Evolutionary conservation across 495 filamentous ascomycete species (phyloP).

Genomic region (Penicillium psychrofluorescens): DNA sequence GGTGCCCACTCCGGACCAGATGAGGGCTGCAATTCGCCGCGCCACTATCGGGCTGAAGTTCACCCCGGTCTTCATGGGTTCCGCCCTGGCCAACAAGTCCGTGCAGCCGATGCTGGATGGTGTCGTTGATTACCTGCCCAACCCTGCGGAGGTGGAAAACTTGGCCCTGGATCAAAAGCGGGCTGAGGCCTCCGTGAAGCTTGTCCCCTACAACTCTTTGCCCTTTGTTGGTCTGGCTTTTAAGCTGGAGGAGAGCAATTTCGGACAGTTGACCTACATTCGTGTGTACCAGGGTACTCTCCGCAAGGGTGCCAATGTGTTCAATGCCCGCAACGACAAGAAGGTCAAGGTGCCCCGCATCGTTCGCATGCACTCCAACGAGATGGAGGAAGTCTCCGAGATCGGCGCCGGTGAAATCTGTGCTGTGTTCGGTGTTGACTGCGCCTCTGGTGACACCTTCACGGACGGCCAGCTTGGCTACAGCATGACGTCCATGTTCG

Average conservation of each 20-base stretch:
- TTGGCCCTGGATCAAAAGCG: constrained; percentile 77
- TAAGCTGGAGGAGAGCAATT: constrained; percentile 98
- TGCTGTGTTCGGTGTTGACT: constrained; percentile 97
- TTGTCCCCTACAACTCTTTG: constrained; percentile 84
- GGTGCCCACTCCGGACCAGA: constrained; percentile 67
- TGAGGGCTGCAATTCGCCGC: constrained; percentile 84
- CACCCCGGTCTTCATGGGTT: constrained; percentile 92
- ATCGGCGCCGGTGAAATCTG: constrained; percentile 96
- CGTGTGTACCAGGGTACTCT: constrained; percentile 95
- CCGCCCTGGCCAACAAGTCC: constrained; percentile 88
- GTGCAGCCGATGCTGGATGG: constrained; percentile 97
- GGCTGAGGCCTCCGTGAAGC: constrained; percentile 69
- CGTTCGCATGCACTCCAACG: constrained; percentile 98
- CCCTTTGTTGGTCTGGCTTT: constrained; percentile 96
- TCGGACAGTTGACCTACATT: constrained; percentile 96
- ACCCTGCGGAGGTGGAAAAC: constrained; percentile 86
- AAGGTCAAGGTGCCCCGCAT: constrained; percentile 96
- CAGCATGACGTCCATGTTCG: constrained; percentile 97
- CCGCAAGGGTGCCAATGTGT: constrained; percentile 81
- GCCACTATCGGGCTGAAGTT: constrained; percentile 87
- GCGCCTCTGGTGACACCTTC: constrained; percentile 96
- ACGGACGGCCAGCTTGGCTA: constrained; percentile 92
- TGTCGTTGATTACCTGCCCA: constrained; percentile 93
- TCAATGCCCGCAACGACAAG: constrained; percentile 89
- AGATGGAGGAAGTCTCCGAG: constrained; percentile 94